These are phyloP conservation scores for Hanseniaspora valbyensis DNA, from an alignment of 805 yeast genomes.

Conservation along the genomic window DNA sequence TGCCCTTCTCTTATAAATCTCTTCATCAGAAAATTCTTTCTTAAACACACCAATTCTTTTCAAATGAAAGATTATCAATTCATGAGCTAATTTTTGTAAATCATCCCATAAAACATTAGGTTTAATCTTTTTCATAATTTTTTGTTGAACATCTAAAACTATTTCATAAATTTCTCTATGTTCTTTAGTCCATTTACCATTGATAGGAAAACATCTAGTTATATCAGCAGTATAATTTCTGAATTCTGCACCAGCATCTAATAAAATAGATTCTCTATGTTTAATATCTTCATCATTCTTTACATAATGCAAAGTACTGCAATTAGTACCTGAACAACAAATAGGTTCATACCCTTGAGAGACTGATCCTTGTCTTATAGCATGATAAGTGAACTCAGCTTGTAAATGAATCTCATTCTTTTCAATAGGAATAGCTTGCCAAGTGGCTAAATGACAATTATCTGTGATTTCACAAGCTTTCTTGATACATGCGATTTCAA, in stretches of 20 bases:
- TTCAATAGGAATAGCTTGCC: constrained; percentile 86
- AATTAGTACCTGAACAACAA: constrained; percentile 85
- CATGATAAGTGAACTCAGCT: constrained; percentile 90
- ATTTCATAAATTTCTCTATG: constrained; percentile 70
- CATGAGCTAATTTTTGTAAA: constrained; percentile 70
- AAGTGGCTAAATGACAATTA: constrained; percentile 78
- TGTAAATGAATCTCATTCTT: constrained; percentile 82
- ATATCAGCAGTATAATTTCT: constrained; percentile 84
- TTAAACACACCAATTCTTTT: constrained; percentile 66
- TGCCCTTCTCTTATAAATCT: constrained; percentile 57
- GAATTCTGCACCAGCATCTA: constrained; percentile 99
- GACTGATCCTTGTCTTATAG: constrained; percentile 87
- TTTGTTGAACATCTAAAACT: constrained; percentile 72
- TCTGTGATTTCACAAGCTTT: constrained; percentile 80
- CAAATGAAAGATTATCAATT: constrained; percentile 59
- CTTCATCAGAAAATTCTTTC: constrained; percentile 43
- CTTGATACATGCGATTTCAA: constrained; percentile 63
- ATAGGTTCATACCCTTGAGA: constrained; percentile 86
- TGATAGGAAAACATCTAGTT: constrained; percentile 87
- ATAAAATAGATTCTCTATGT: constrained; percentile 55
- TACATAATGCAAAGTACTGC: constrained; percentile 84
- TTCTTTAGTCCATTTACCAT: constrained; percentile 81
- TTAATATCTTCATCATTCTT: constrained; percentile 59
- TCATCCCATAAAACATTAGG: constrained; percentile 85
- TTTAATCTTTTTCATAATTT: constrained; percentile 57